Conservation (phyloP, 2,329 filamentous ascomycete genomes). For the Fusarium sp. region DNA sequence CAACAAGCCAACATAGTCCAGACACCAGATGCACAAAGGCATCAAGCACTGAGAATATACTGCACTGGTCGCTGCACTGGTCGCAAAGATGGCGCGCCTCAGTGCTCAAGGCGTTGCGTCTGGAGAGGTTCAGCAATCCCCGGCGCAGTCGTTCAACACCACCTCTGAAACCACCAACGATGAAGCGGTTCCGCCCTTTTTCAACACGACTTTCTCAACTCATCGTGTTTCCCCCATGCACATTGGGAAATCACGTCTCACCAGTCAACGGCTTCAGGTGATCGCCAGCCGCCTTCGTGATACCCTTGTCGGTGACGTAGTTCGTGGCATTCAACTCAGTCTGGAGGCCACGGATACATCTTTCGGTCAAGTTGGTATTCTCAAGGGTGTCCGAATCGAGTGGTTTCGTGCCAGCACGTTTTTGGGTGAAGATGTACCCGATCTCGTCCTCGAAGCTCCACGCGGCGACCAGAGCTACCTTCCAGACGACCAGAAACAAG, state of each 20-base stretch:
- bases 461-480: constrained; percentile 28
- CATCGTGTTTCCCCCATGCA: constrained; percentile 65
- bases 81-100: constrained; percentile 32
- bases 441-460: constrained; percentile 13
- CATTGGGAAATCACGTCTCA: constrained; percentile 54
- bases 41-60: not conserved
- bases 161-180: constrained; percentile 15
- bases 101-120: constrained; percentile 32
- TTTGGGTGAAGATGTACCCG: constrained; percentile 44
- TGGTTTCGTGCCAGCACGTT: constrained; percentile 53
- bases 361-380: constrained; percentile 50
- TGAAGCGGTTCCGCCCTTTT: constrained; percentile 54
- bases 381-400: constrained; percentile 59
- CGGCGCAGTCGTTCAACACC: constrained; percentile 22
- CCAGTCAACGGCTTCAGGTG: constrained; percentile 49
- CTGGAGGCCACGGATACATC: constrained; percentile 55
- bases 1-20: not conserved
- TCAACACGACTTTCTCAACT: constrained; percentile 67
- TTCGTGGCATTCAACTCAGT: constrained; percentile 67
- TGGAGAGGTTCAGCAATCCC: constrained; percentile 25
- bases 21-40: not conserved
- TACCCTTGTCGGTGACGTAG: constrained; percentile 65
- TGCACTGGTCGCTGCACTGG: too few species aligned
- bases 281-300: constrained; percentile 63
- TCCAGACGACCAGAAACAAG: constrained; percentile 42